Percentiles rank a stretch among this genome's conserved stretches.
Evolutionary conservation across 192 early-diverging fungal genomes (phyloP).

Genomic region (Lobosporangium transversale): DNA sequence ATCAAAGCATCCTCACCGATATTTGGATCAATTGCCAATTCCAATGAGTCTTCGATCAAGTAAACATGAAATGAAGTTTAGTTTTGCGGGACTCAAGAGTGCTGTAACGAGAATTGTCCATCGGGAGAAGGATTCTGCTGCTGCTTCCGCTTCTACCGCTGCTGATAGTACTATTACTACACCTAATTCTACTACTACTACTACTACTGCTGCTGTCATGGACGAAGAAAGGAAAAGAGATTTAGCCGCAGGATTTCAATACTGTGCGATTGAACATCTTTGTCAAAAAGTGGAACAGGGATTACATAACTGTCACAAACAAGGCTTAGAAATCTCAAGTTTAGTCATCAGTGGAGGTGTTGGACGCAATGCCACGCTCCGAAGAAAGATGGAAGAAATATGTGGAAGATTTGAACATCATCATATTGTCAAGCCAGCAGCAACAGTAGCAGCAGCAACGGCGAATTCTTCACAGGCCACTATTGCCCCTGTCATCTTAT

Average conservation of each 20-base stretch:
- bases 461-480: neutral
- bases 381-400: slow-evolving; percentile 47
- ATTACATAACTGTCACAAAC: slow-evolving; percentile 50
- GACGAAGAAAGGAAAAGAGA: slow-evolving; percentile 53
- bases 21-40: slow-evolving; percentile 54
- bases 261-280: slow-evolving; percentile 66
- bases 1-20: slow-evolving; percentile 59
- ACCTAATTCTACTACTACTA: too few relatives aligned
- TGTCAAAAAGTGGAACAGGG: slow-evolving; percentile 71
- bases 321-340: slow-evolving; percentile 51
- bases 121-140: slow-evolving; percentile 50
- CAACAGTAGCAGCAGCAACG: too few relatives aligned
- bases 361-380: slow-evolving; percentile 74
- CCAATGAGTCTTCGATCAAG: slow-evolving; percentile 69
- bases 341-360: slow-evolving; percentile 83
- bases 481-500: neutral
- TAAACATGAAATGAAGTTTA: slow-evolving; percentile 65
- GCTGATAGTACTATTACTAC: too few relatives aligned
- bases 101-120: slow-evolving; percentile 65
- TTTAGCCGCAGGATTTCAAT: slow-evolving; percentile 80
- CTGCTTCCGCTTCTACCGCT: too few relatives aligned
- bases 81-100: slow-evolving; percentile 82
- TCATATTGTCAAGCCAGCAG: too few relatives aligned
- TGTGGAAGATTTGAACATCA: slow-evolving; percentile 12
- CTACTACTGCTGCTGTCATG: slow-evolving; percentile 39